These are phyloP conservation scores for Takashimella tepidaria DNA, from an alignment of 1,284 basidiomycete genomes.

Conservation along the genomic window DNA sequence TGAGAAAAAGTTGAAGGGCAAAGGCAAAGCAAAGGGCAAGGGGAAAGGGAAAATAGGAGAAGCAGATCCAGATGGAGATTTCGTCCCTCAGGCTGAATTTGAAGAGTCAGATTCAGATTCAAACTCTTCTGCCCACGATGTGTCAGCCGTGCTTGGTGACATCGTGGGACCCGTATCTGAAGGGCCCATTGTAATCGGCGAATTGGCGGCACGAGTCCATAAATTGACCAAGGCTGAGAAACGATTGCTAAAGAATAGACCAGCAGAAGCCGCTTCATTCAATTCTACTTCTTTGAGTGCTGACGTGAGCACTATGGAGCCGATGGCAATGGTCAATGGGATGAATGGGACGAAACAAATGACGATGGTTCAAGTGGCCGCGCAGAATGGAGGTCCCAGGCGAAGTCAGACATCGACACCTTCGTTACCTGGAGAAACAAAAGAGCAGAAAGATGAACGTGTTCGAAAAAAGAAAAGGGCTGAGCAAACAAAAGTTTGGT, in stretches of 20 bases:
- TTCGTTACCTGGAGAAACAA: background rate
- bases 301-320: no score
- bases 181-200: background rate
- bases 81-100: background rate
- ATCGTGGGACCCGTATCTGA: constrained; percentile 2
- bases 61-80: background rate
- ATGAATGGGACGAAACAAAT: background rate
- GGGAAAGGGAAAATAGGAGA: constrained; percentile 7
- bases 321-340: background rate
- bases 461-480: background rate
- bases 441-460: background rate
- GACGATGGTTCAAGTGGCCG: background rate
- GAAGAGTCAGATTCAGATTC: constrained; percentile 21
- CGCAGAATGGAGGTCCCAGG: background rate
- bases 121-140: constrained; percentile 8
- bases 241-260: background rate
- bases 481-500: no score
- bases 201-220: background rate
- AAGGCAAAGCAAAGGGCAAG: constrained; percentile 11
- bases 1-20: constrained; percentile 11
- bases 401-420: background rate
- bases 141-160: constrained; percentile 7
- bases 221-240: constrained; percentile 5
- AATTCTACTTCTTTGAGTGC: no score
- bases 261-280: no score